phyloP scores from a whole-genome alignment of 805 yeast species.

The Teunomyces gatunensis region DNA sequence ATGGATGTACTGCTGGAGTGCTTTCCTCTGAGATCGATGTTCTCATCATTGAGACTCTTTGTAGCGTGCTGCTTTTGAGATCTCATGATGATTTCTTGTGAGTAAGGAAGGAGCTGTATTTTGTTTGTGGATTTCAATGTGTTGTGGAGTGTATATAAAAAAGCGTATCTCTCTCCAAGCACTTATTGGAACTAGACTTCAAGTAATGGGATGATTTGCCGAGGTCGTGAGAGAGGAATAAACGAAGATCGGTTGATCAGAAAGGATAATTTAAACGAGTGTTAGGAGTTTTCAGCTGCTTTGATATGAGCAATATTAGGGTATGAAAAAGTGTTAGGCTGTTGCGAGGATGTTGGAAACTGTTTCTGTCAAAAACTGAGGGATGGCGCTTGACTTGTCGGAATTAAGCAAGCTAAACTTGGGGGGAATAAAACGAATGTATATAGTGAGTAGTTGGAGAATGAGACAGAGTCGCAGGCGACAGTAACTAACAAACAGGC shows the following conservation, averaged over 20 bases:
- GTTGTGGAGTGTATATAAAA: neutral
- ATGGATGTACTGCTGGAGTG: neutral
- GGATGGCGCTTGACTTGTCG: slow-evolving; percentile 1
- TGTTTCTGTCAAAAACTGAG: neutral
- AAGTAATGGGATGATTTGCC: neutral
- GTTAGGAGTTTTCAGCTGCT: neutral
- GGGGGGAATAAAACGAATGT: neutral
- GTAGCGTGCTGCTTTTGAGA: slow-evolving; percentile 5
- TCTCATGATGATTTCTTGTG: slow-evolving; percentile 3
- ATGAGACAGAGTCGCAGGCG: slow-evolving; percentile 2
- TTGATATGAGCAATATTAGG: too few species aligned
- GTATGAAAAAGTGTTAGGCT: neutral
- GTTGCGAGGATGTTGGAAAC: neutral
- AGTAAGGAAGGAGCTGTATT: neutral
- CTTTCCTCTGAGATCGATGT: slow-evolving; percentile 1
- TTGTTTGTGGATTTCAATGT: neutral
- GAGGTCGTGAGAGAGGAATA: neutral
- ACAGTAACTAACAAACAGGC: slow-evolving; percentile 2
- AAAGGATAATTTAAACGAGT: neutral
- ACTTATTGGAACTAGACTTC: neutral
- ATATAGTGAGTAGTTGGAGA: neutral
- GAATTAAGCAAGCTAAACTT: slow-evolving; percentile 2
- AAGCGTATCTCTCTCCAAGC: neutral
- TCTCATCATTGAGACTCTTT: slow-evolving; percentile 7
- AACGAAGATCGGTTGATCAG: neutral